These are phyloP conservation scores for Zymoseptoria tritici DNA, from an alignment of 2,329 filamentous ascomycete species.

Conservation along the genomic window DNA sequence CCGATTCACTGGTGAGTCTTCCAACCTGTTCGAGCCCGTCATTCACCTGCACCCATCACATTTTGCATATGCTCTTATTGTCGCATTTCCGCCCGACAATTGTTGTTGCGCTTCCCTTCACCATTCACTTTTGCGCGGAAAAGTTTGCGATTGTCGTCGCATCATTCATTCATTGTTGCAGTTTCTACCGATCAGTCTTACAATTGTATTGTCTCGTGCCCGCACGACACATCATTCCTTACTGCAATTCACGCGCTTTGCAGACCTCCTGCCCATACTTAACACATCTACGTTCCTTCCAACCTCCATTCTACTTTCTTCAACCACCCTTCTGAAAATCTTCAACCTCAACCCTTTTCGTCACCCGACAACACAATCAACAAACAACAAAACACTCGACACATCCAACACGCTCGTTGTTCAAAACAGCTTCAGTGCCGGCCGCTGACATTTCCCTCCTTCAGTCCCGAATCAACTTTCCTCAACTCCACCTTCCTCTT, in stretches of 20 bases:
- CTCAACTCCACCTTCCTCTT: background rate
- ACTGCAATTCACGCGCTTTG: conserved; percentile 5
- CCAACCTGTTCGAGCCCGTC: conserved; percentile 1
- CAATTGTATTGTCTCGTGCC: conserved; percentile 8
- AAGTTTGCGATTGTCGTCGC: conserved; percentile 1
- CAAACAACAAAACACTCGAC: conserved; percentile 1
- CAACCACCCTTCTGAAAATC: background rate
- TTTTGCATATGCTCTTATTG: conserved; percentile 3
- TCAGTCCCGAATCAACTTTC: conserved; percentile 1
- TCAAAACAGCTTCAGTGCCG: conserved; percentile 13
- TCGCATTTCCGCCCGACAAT: conserved; percentile 3
- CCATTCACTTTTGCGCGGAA: background rate
- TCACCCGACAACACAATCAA: conserved; percentile 1
- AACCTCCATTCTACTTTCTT: conserved; percentile 1
- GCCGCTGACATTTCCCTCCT: conserved; percentile 12
- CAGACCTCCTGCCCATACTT: conserved; percentile 1
- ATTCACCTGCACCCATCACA: background rate
- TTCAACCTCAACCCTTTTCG: conserved; percentile 1
- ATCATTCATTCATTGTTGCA: conserved; percentile 1
- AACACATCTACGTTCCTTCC: conserved; percentile 1
- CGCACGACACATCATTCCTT: conserved; percentile 5
- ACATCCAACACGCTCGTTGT: conserved; percentile 2
- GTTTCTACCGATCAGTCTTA: conserved; percentile 8
- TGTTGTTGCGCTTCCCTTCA: background rate
- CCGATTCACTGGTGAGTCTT: background rate